Evolutionary conservation across 306 rosid genomes (phyloP).

Genomic region (Oemleria cerasiformis): DNA sequence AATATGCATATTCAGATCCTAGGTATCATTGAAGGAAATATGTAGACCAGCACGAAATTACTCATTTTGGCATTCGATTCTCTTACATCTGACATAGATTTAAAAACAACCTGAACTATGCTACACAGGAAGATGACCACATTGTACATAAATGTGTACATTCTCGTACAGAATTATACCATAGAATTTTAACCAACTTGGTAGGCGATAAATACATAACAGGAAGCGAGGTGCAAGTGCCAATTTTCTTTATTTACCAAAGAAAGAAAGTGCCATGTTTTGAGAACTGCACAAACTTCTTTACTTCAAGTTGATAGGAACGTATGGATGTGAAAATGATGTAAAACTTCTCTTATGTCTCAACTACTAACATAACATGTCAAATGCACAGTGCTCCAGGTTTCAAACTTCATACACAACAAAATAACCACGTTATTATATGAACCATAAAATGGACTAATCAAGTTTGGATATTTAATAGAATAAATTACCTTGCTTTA

Average conservation of each 20-base stretch:
- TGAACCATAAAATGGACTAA: background rate
- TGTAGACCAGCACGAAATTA: background rate
- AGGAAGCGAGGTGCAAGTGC: too few relatives aligned
- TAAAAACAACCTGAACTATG: background rate
- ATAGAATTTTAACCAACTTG: too few relatives aligned
- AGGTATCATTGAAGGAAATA: background rate
- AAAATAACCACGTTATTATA: background rate
- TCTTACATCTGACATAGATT: background rate
- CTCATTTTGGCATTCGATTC: background rate
- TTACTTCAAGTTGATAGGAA: too few relatives aligned
- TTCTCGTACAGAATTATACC: too few relatives aligned
- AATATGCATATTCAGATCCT: background rate
- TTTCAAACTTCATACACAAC: background rate
- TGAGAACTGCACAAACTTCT: too few relatives aligned
- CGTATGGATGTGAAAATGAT: too few relatives aligned
- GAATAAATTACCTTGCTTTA: conserved; percentile 40
- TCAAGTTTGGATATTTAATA: background rate
- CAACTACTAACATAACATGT: background rate
- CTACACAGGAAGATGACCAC: background rate
- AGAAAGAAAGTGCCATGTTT: too few relatives aligned
- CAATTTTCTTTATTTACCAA: too few relatives aligned
- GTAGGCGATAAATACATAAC: too few relatives aligned
- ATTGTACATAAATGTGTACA: background rate
- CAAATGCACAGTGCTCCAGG: background rate
- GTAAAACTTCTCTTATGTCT: background rate